phyloP scores from a whole-genome alignment of 345 rosid species.

The Murraya koenigii region DNA sequence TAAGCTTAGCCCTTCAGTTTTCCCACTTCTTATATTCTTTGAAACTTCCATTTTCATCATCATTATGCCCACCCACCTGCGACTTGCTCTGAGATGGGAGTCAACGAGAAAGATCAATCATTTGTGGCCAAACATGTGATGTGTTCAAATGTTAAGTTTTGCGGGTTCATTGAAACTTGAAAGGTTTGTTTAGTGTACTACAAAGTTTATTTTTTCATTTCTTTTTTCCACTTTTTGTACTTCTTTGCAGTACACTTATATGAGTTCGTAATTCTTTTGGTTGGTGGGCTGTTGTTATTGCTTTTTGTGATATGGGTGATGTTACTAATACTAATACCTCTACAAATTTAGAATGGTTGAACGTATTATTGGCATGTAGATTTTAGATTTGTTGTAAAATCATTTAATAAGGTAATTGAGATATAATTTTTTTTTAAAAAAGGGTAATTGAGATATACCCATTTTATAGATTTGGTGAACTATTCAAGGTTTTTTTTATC shows the following conservation, averaged over 20 bases:
- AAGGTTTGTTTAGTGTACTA: slow-evolving; percentile 22
- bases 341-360: neutral
- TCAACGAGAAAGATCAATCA: slow-evolving; percentile 12
- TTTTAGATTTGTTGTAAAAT: neutral
- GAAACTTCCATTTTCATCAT: neutral
- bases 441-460: no score
- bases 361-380: neutral
- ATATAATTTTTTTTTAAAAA: no score
- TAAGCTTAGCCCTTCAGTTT: neutral
- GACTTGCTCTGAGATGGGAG: neutral
- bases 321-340: neutral
- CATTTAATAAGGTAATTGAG: neutral
- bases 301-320: neutral
- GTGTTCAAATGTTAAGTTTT: neutral
- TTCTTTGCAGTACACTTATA: slow-evolving; percentile 30
- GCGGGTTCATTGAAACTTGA: no score
- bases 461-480: slow-evolving; percentile 6
- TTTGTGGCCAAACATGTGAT: slow-evolving; percentile 18
- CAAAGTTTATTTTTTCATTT: neutral
- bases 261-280: neutral
- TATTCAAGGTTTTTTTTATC: neutral
- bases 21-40: neutral
- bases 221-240: slow-evolving; percentile 22
- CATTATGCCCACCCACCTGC: neutral
- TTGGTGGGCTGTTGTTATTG: slow-evolving; percentile 5